Conservation (phyloP, 2,329 filamentous ascomycete species). For the Colletotrichum coccodes region DNA sequence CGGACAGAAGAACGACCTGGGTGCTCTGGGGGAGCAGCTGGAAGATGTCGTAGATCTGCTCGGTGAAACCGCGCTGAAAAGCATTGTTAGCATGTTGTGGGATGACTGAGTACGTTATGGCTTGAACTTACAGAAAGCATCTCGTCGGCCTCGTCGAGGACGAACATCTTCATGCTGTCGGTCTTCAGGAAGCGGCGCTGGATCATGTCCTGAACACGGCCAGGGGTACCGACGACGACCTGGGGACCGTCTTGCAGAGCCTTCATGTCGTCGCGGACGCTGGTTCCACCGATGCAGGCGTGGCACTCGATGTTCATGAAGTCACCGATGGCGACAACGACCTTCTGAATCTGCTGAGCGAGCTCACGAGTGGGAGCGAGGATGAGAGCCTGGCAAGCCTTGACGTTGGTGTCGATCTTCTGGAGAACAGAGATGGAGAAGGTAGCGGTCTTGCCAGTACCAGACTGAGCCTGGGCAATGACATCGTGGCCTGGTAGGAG, state of each 20-base stretch:
- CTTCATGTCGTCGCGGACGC: constrained; percentile 98
- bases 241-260: constrained; percentile 95
- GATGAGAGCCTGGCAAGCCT: constrained; percentile 98
- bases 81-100: constrained; percentile 43
- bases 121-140: constrained; percentile 83
- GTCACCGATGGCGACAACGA: constrained; percentile 97
- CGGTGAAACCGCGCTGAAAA: constrained; percentile 90
- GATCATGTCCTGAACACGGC: constrained; percentile 99
- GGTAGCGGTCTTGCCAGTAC: constrained; percentile 99
- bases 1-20: constrained; percentile 97
- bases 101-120: neutral
- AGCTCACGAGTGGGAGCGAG: constrained; percentile 98
- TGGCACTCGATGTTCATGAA: constrained; percentile 99
- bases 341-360: constrained; percentile 99
- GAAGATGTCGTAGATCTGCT: constrained; percentile 99
- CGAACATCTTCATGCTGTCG: constrained; percentile 99
- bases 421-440: constrained; percentile 99
- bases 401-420: constrained; percentile 95
- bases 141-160: constrained; percentile 99
- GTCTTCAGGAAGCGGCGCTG: constrained; percentile 97
- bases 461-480: constrained; percentile 99
- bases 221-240: constrained; percentile 96
- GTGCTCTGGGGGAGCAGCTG: constrained; percentile 97
- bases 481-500: constrained; percentile 84
- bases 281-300: constrained; percentile 98